phyloP scores from a whole-genome alignment of 257 asterid species.

The Craterostigma plantagineum region DNA sequence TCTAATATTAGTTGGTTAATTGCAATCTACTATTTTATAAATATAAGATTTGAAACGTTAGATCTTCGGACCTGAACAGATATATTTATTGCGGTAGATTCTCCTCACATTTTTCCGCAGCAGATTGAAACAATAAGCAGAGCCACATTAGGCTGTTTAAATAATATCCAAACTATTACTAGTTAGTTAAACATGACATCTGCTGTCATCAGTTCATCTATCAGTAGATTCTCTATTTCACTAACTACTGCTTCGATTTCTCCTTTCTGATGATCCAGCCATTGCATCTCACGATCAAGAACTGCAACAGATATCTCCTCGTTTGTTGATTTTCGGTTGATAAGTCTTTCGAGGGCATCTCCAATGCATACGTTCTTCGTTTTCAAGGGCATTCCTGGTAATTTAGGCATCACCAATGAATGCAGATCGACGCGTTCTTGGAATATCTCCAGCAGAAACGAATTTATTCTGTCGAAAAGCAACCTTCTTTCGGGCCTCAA shows the following conservation, averaged over 20 bases:
- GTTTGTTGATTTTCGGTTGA: constrained; percentile 13
- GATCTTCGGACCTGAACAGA: no score
- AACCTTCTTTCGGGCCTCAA: constrained; percentile 37
- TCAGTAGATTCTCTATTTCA: constrained; percentile 43
- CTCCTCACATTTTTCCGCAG: no score
- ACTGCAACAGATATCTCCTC: constrained; percentile 15
- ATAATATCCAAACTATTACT: no score
- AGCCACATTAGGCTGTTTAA: no score
- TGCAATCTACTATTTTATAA: no score
- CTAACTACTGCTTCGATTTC: constrained; percentile 32
- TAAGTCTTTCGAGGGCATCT: constrained; percentile 25
- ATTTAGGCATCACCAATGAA: constrained; percentile 38
- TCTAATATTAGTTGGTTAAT: no score
- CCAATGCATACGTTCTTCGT: constrained; percentile 20
- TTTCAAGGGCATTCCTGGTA: constrained; percentile 7
- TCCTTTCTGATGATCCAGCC: constrained; percentile 28
- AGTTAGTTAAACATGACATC: not conserved
- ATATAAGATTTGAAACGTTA: no score
- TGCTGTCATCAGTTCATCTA: constrained; percentile 40
- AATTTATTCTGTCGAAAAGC: constrained; percentile 48
- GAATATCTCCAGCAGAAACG: constrained; percentile 27
- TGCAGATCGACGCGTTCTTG: constrained; percentile 17
- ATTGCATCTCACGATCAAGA: constrained; percentile 38
- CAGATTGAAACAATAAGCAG: no score
- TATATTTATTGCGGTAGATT: no score